Evolutionary conservation across 2,329 filamentous ascomycete species (phyloP).

Genomic region (Trichoderma guizhouense): DNA sequence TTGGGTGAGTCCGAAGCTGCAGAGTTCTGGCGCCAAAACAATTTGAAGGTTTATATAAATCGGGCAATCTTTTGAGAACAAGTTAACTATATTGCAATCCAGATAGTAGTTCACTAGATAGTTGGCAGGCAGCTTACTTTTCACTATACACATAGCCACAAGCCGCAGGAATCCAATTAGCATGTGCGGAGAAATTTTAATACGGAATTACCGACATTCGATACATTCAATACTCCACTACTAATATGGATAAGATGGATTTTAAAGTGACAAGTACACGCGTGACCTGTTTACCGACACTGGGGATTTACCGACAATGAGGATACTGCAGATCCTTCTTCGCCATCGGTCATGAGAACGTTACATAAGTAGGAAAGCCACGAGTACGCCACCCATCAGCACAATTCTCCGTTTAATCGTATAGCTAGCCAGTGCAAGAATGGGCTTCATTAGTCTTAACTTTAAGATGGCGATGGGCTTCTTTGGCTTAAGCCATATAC

Average conservation of each 20-base stretch:
- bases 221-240: not conserved
- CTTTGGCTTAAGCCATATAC: not conserved
- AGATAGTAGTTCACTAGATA: not conserved
- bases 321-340: not conserved
- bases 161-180: accelerated
- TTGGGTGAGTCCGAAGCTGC: not conserved
- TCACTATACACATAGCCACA: not conserved
- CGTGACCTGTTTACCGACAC: not conserved
- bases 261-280: not conserved
- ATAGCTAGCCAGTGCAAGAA: not conserved
- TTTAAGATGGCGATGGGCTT: not conserved
- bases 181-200: not conserved
- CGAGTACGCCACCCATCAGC: not conserved
- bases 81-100: not conserved
- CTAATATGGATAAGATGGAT: not conserved
- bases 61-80: not conserved
- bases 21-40: not conserved
- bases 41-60: not conserved
- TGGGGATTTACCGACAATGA: not conserved
- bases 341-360: not conserved
- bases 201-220: not conserved
- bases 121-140: not conserved
- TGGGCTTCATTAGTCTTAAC: not conserved
- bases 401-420: not conserved
- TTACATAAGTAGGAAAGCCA: not conserved